Conservation (phyloP, 2,329 filamentous ascomycete genomes). For the Thermothelomyces thermophilus region DNA sequence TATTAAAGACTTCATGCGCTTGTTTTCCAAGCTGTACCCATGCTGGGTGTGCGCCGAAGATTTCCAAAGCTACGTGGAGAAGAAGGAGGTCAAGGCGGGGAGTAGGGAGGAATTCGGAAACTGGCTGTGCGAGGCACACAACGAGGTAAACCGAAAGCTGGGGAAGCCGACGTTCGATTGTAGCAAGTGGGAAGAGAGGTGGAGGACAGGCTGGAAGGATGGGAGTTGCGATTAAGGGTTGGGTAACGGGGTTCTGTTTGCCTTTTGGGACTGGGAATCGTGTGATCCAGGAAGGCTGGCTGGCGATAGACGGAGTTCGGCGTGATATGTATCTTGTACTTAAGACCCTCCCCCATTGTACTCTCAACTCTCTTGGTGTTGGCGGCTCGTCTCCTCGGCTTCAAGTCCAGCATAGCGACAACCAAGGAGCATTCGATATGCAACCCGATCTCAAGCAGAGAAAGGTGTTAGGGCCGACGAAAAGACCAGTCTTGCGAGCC, state of each 20-base stretch:
- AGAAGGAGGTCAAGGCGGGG: conserved; percentile 56
- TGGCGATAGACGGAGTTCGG: conserved; percentile 8
- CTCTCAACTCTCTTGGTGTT: background rate
- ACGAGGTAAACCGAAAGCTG: conserved; percentile 81
- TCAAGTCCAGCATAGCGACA: conserved; percentile 2
- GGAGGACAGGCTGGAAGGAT: conserved; percentile 82
- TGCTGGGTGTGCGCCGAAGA: conserved; percentile 95
- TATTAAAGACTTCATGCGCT: conserved; percentile 66
- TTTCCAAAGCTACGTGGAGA: conserved; percentile 73
- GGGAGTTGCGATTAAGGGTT: conserved; percentile 48
- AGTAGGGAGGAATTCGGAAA: conserved; percentile 64
- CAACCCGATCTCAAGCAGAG: too few relatives aligned
- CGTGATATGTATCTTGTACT: background rate
- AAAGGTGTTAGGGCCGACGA: too few relatives aligned
- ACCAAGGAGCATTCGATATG: background rate
- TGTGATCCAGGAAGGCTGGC: background rate
- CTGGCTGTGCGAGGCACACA: conserved; percentile 83
- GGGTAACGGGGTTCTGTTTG: background rate
- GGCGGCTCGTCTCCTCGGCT: conserved; percentile 11
- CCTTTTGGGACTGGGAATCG: background rate
- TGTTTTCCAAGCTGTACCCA: conserved; percentile 84
- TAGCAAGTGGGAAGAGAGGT: conserved; percentile 82
- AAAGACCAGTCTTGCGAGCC: too few relatives aligned
- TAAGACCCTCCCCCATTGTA: background rate
- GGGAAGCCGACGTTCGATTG: conserved; percentile 93